These are phyloP conservation scores for Colletotrichum caudatum DNA, from an alignment of 2,329 filamentous ascomycete genomes.

Conservation along the genomic window DNA sequence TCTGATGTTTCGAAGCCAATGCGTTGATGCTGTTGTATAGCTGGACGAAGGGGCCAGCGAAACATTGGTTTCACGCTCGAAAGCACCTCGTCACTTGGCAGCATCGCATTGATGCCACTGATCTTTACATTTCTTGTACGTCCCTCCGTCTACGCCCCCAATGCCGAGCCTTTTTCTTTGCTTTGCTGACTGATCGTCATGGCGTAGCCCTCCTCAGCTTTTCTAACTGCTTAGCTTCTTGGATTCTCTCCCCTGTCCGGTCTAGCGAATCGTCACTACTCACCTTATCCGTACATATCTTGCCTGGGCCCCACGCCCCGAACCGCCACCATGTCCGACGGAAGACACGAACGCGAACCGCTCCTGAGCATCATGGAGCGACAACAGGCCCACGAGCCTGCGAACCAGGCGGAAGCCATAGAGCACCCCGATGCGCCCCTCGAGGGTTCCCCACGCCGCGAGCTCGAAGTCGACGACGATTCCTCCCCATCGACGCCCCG, in stretches of 20 bases:
- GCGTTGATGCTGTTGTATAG: conserved; percentile 25
- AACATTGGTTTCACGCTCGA: conserved; percentile 36
- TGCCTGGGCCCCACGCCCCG: conserved; percentile 12
- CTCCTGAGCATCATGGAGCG: conserved; percentile 54
- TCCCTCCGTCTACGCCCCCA: conserved; percentile 18
- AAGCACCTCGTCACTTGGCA: conserved; percentile 31
- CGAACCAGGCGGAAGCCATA: conserved; percentile 40
- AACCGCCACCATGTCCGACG: conserved; percentile 48
- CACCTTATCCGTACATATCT: conserved; percentile 36
- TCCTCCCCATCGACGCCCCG: conserved; percentile 65
- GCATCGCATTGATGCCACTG: conserved; percentile 41
- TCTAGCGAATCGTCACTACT: conserved; percentile 22
- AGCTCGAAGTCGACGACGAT: conserved; percentile 60
- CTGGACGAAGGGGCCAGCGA: conserved; percentile 33
- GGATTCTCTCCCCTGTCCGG: conserved; percentile 27
- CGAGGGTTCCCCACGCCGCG: conserved; percentile 52
- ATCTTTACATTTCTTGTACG: conserved; percentile 26
- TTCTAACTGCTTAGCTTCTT: conserved; percentile 32
- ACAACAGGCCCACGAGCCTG: conserved; percentile 46
- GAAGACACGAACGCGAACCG: conserved; percentile 52
- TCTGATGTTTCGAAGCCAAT: conserved; percentile 34
- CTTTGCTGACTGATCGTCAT: conserved; percentile 41
- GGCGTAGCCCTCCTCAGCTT: conserved; percentile 40
- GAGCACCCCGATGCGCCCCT: conserved; percentile 60
- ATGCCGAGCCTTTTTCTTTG: conserved; percentile 37